A percentile compares a stretch with the other conserved stretches of the same genome.
Evolutionary conservation across 169 alveolate species (phyloP).

Genomic region (Cryptosporidium tyzzeri): DNA sequence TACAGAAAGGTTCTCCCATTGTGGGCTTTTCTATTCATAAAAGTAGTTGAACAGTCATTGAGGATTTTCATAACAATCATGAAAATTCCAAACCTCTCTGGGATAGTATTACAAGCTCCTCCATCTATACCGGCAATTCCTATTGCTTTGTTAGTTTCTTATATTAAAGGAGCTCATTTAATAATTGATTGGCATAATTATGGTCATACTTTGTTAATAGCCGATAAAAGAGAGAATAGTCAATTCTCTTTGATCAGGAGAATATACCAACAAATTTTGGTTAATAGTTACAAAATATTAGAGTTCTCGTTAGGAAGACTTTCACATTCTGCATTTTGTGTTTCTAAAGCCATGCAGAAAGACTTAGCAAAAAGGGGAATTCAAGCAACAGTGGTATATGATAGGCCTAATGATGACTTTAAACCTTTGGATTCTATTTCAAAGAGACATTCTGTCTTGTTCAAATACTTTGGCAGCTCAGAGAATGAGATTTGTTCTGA

Average conservation of each 20-base stretch:
- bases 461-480: constrained; percentile 56
- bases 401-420: constrained; percentile 84
- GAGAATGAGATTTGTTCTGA: constrained; percentile 18
- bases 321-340: constrained; percentile 89
- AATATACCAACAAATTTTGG: constrained; percentile 2
- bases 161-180: constrained; percentile 78
- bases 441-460: constrained; percentile 72
- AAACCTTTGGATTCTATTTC: constrained; percentile 60
- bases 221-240: constrained; percentile 46
- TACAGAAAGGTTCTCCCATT: constrained; percentile 76
- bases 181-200: constrained; percentile 94
- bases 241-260: constrained; percentile 17
- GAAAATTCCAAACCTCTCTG: constrained; percentile 79
- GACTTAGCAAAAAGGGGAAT: constrained; percentile 83
- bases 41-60: constrained; percentile 82
- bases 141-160: constrained; percentile 78
- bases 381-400: constrained; percentile 87
- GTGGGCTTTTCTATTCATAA: constrained; percentile 78
- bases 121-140: constrained; percentile 90
- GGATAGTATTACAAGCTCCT: constrained; percentile 89
- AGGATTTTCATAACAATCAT: constrained; percentile 78
- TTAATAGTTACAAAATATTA: constrained; percentile 58
- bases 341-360: constrained; percentile 87
- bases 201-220: constrained; percentile 88
- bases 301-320: constrained; percentile 86